Evolutionary conservation across 1,284 basidiomycete species (phyloP), one percentile per base, ranked within the genome.

Genomic region (Rhodotorula sp.): DNA sequence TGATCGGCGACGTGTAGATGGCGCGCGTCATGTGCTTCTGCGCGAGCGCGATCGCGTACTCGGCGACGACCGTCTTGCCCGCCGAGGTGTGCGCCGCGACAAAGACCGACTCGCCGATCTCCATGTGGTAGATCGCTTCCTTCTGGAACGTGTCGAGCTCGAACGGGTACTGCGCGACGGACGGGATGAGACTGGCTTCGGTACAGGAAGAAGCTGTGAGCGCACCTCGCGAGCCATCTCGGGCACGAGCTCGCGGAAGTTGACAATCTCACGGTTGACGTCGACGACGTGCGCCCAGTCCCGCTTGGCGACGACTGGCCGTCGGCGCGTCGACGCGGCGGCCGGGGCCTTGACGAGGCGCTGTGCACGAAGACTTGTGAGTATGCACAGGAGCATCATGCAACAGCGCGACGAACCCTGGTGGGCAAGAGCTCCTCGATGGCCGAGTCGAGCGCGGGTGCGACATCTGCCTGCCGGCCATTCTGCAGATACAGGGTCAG

Each of bases 201-300:
- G 19, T 3, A 50, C 0, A 27, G 1, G 16, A 27, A 1, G 0
- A 9, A 23, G 21, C 34, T 21, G n/a, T 34, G 34, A 2, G 34
- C 64, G 34, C n/a, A 77, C 78, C 64, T 79, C 79, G 42, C 76
- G 73, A 0, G 93, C 93, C 91, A 94, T 92, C 67, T 91, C 89
- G 3, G 92, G 93, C 17, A 96, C 91, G 45, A 96, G 87, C 77
- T 93, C 88, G 68, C 87, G 86, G 80, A 96, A 97, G 80, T 98
- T 97, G 42, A 85, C 84, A 80, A 98, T 88, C 50, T 92, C 90
- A 78, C 91, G 90, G 79, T 92, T 93, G 75, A 97, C 88, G 80
- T 99, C 92, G 21, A 99, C 91, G 25, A 94, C 91, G 84, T 98
- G 97, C 3, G 96, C 97, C 97, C 97, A 99, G 77, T 98, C 93